Percentiles rank a stretch among this genome's conserved stretches.
phyloP scores from a whole-genome alignment of 208 protist genomes.

The Crithidia mellificae region DNA sequence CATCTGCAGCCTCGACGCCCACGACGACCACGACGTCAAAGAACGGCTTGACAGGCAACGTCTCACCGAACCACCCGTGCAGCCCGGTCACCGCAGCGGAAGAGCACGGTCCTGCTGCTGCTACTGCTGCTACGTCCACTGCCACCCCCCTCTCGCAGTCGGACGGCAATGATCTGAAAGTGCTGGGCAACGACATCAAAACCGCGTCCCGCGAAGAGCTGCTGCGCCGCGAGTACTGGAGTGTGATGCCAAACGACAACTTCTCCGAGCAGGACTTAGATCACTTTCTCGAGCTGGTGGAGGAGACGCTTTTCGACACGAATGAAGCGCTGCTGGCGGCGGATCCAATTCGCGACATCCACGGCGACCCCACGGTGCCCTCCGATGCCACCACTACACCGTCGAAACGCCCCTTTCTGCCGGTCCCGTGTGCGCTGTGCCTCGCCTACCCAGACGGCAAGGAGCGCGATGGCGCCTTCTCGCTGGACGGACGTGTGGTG shows the following conservation, averaged over 20 bases:
- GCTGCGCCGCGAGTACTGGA: conserved; percentile 46
- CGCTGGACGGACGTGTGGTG: conserved; percentile 63
- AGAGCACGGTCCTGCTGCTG: too few species aligned
- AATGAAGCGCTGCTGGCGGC: conserved; percentile 60
- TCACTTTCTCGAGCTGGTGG: conserved; percentile 64
- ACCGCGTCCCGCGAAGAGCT: not conserved
- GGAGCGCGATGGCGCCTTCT: conserved; percentile 64
- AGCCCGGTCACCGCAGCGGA: not conserved
- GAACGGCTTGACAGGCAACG: not conserved
- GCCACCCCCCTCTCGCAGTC: not conserved
- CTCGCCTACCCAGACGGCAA: conserved; percentile 77
- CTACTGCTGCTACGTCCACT: not conserved
- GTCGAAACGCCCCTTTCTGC: conserved; percentile 38
- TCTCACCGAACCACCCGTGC: not conserved
- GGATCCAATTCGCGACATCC: conserved; percentile 21
- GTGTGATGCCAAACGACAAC: conserved; percentile 57
- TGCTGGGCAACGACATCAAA: conserved; percentile 7
- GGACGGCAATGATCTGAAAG: conserved; percentile 1
- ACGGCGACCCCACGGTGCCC: not conserved
- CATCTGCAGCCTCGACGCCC: not conserved
- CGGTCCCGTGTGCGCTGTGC: conserved; percentile 79
- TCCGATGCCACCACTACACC: not conserved
- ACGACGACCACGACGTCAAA: not conserved
- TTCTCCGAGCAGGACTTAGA: conserved; percentile 79
- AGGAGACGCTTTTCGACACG: conserved; percentile 54